Percentiles rank a stretch among this genome's conserved stretches.
Conservation (phyloP, 2,329 filamentous ascomycete genomes). For the Ophiostoma quercus region DNA sequence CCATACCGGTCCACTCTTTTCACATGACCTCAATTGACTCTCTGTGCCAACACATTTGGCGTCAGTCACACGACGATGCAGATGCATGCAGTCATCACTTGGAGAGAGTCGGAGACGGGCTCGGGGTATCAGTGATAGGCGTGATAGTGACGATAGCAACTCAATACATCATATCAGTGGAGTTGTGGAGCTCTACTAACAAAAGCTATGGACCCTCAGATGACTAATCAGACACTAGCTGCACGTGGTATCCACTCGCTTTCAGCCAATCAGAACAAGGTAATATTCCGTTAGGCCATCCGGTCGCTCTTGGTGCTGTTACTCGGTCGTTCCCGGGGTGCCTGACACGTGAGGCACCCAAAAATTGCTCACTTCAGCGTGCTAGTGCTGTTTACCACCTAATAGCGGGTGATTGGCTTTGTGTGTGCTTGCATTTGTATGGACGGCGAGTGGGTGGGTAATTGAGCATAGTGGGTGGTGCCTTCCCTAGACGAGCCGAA, state of each 20-base stretch:
- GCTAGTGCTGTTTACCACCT: constrained; percentile 1
- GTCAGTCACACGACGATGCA: not conserved
- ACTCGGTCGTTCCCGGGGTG: constrained; percentile 26
- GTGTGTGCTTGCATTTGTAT: constrained; percentile 8
- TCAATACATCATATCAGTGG: constrained; percentile 5
- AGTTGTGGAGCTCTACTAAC: not conserved
- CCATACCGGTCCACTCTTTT: not conserved
- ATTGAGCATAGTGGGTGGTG: constrained; percentile 6
- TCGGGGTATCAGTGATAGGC: not conserved
- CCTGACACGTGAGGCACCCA: constrained; percentile 26
- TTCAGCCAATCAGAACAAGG: constrained; percentile 18
- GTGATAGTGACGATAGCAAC: not conserved
- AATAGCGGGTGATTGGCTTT: not conserved
- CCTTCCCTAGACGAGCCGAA: constrained; percentile 24
- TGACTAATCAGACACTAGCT: not conserved
- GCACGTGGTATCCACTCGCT: not conserved
- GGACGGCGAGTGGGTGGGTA: constrained; percentile 5
- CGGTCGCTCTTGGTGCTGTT: not conserved
- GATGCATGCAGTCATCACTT: constrained; percentile 5
- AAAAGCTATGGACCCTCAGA: not conserved
- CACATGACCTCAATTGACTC: constrained; percentile 13
- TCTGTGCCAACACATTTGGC: not conserved
- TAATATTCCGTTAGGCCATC: constrained; percentile 22
- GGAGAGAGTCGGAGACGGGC: not conserved
- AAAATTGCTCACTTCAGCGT: constrained; percentile 10